phyloP scores from a whole-genome alignment of 352 stramenopile genomes.

The Phytopythium vexans region DNA sequence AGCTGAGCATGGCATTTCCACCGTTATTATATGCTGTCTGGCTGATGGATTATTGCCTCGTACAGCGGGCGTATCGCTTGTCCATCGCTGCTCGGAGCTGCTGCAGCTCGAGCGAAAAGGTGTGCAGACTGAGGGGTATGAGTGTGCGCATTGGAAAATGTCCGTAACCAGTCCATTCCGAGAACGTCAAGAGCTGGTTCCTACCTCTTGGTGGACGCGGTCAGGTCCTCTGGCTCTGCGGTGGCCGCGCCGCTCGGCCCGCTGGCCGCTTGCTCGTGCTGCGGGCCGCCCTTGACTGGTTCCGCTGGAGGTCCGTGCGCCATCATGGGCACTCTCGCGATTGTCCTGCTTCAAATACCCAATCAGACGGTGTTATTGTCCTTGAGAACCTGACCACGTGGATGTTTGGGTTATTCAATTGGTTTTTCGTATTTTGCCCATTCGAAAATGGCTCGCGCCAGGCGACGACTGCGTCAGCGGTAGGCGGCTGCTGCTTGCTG shows the following conservation, averaged over 20 bases:
- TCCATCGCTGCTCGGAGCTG: slow-evolving; percentile 25
- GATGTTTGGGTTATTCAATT: too few species aligned
- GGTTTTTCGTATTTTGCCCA: too few species aligned
- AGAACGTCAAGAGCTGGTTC: neutral
- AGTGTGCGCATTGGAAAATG: neutral
- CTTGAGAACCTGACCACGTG: too few species aligned
- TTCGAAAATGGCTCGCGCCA: too few species aligned
- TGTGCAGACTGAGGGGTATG: slow-evolving; percentile 18
- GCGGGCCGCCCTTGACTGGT: neutral
- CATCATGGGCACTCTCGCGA: too few species aligned
- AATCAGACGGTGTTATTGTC: too few species aligned
- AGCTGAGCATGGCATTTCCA: too few species aligned
- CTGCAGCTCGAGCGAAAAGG: slow-evolving; percentile 32
- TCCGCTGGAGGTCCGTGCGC: neutral
- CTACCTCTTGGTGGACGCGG: slow-evolving; percentile 21
- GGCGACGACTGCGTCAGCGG: slow-evolving; percentile 16
- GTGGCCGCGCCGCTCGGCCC: neutral
- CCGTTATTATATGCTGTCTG: too few species aligned
- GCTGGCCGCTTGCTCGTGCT: neutral
- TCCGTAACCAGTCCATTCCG: too few species aligned
- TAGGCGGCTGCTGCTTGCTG: neutral
- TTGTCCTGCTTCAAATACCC: too few species aligned
- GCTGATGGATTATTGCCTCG: neutral
- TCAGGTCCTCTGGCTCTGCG: slow-evolving; percentile 14
- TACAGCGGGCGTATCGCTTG: slow-evolving; percentile 4